phyloP scores from a whole-genome alignment of 306 rosid genomes.

The Argentina anserina region DNA sequence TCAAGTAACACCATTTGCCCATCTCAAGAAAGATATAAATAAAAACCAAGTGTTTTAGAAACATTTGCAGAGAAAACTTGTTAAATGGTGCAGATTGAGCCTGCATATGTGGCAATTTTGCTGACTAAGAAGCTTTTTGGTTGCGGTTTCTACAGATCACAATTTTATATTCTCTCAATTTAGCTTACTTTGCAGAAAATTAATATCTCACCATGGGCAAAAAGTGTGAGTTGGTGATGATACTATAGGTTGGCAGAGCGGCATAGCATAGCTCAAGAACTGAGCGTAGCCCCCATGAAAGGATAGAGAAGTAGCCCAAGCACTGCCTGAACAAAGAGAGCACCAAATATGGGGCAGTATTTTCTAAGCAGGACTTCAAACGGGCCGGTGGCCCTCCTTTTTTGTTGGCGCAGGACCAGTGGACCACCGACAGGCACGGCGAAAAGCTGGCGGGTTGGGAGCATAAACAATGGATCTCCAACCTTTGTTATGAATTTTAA shows the following conservation, averaged over 20 bases:
- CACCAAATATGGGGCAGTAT: slow-evolving; percentile 40
- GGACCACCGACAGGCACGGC: slow-evolving; percentile 53
- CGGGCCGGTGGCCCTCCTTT: slow-evolving; percentile 63
- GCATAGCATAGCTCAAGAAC: slow-evolving; percentile 46
- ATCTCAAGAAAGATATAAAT: neutral
- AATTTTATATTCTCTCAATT: neutral
- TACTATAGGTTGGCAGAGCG: slow-evolving; percentile 42
- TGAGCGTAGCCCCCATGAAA: slow-evolving; percentile 30
- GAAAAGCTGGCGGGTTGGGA: slow-evolving; percentile 45
- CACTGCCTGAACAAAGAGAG: slow-evolving; percentile 39
- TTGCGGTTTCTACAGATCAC: neutral
- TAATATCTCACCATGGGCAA: slow-evolving; percentile 50
- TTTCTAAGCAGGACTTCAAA: slow-evolving; percentile 48
- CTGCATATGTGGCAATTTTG: neutral
- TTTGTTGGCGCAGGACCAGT: slow-evolving; percentile 45
- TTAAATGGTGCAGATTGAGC: too few relatives aligned
- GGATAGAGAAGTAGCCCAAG: slow-evolving; percentile 42
- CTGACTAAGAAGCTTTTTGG: neutral
- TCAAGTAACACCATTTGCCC: neutral
- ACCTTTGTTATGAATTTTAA: slow-evolving; percentile 53
- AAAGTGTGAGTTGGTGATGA: slow-evolving; percentile 52
- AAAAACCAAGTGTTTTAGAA: neutral
- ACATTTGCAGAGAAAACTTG: neutral
- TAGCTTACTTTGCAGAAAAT: neutral
- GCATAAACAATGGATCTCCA: slow-evolving; percentile 49